phyloP scores from a whole-genome alignment of 164 flowering plant genomes.

The Kingdonia uniflora region DNA sequence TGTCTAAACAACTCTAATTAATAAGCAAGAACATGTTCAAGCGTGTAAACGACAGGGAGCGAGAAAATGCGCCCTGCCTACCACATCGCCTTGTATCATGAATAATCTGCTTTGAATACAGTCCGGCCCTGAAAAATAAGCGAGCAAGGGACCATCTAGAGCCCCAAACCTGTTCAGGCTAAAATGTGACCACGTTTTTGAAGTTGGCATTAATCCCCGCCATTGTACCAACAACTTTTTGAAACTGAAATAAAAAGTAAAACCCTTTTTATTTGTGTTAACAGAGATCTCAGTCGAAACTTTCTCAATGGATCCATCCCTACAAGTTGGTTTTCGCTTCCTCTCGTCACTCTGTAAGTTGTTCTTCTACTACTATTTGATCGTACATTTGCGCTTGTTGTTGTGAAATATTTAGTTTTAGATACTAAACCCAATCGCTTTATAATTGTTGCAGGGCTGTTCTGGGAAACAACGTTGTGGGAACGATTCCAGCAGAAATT shows the following conservation, averaged over 20 bases:
- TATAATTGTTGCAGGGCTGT: conserved; percentile 29
- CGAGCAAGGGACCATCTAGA: background rate
- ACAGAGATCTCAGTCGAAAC: conserved; percentile 58
- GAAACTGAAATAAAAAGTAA: background rate
- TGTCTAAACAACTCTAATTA: too few relatives aligned
- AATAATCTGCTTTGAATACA: background rate
- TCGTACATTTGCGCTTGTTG: background rate
- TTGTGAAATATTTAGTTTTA: background rate
- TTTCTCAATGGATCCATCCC: conserved; percentile 23
- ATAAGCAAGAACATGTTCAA: background rate
- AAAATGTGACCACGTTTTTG: background rate
- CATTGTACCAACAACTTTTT: background rate
- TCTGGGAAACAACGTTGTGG: conserved; percentile 60
- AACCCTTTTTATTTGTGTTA: conserved; percentile 1
- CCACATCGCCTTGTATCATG: background rate
- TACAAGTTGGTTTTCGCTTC: conserved; percentile 25
- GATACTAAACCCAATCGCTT: background rate
- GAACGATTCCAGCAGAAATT: conserved; percentile 19
- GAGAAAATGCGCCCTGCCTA: background rate
- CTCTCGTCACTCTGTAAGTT: conserved; percentile 55
- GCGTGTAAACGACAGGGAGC: background rate
- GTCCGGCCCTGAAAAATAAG: background rate
- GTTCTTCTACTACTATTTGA: background rate
- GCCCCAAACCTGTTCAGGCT: background rate
- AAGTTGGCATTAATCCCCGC: background rate